Base-by-base conservation (phyloP, 2,329 filamentous ascomycete species). In the Aspergillus ochraceus region DNA sequence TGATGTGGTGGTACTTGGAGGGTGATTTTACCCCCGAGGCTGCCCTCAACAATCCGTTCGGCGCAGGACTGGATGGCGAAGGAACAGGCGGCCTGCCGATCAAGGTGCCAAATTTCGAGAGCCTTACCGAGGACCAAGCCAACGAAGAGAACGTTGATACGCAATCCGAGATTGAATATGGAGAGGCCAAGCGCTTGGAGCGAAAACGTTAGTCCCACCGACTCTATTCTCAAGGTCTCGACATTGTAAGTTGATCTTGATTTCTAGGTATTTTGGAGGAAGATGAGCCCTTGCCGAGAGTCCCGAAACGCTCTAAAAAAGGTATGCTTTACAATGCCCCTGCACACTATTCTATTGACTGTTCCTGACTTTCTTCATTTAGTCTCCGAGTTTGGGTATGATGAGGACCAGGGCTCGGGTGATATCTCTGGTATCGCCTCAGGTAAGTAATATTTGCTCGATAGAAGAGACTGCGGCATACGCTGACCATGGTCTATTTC, bases 1-100 rank as follows among this genome's bases (percentile, higher is more conserved):
- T 99, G 64, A 96, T 99, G 88, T 99, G 95, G 95, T 97, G 95
- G 82, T 98, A 99, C 72, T 84, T 99, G 19, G 95, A 99, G 74
- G 97, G 93, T 29, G 92, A 97, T 73, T 98, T 97, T 67, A 91
- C 91, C 0, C 87, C 90, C 67, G 91, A 97, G 69, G 92, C 91
- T 58, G 94, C 92, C 49, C 84, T 91, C 52, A 89, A 91, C 67
- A 99, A 99, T 70, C 95, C 95, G 0, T 99, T 97, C 69, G 95
- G 95, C 0, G 75, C 77, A 2, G 80, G 80, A 14, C 62, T 76
- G 42, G 76, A 77, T 52, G 78, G 76, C 29, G 76, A 80, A 55
- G 77, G 74, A 10, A 71, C 74, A 4, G 77, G 73, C 11, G 77
- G 76, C 6, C 64, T 81, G 49, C 80, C 80, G 20, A 68, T 80